phyloP scores from a whole-genome alignment of 257 asterid genomes.

The Echium plantagineum region DNA sequence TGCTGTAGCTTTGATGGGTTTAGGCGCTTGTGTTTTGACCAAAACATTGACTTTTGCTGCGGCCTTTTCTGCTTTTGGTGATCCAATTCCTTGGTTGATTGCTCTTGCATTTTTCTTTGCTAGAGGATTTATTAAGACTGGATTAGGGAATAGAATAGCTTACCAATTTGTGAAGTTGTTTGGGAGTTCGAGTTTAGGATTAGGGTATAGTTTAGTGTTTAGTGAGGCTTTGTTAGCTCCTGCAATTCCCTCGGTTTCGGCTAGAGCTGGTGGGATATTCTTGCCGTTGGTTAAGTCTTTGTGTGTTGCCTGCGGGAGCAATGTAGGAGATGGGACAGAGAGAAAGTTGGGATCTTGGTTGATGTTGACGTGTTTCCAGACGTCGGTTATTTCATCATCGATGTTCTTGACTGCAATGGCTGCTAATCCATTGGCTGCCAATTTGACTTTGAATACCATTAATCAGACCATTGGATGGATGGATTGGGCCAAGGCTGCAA shows the following conservation, averaged over 20 bases:
- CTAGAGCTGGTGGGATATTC: conserved; percentile 92
- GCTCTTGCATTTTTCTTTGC: conserved; percentile 94
- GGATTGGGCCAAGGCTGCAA: conserved; percentile 99
- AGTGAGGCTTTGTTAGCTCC: conserved; percentile 97
- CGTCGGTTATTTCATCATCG: conserved; percentile 83
- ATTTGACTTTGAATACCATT: conserved; percentile 60
- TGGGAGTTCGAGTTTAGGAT: conserved; percentile 75
- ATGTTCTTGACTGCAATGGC: conserved; percentile 99
- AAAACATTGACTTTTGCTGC: conserved; percentile 83
- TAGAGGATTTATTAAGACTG: conserved; percentile 85
- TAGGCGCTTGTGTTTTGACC: conserved; percentile 76
- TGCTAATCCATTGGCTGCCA: conserved; percentile 90
- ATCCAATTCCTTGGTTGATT: conserved; percentile 91
- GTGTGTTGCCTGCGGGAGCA: conserved; percentile 91
- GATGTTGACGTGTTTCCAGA: conserved; percentile 88
- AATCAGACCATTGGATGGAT: conserved; percentile 73
- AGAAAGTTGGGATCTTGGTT: conserved; percentile 81
- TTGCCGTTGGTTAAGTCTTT: conserved; percentile 84
- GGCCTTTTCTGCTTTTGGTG: conserved; percentile 92
- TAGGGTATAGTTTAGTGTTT: conserved; percentile 87
- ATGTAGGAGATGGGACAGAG: conserved; percentile 91
- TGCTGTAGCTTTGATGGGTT: conserved; percentile 85
- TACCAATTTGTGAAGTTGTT: conserved; percentile 80
- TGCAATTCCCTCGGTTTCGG: conserved; percentile 93
- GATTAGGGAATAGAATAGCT: conserved; percentile 85